Evolutionary conservation across 352 stramenopile species (phyloP).

Genomic region (Phytopythium mirpurense): DNA sequence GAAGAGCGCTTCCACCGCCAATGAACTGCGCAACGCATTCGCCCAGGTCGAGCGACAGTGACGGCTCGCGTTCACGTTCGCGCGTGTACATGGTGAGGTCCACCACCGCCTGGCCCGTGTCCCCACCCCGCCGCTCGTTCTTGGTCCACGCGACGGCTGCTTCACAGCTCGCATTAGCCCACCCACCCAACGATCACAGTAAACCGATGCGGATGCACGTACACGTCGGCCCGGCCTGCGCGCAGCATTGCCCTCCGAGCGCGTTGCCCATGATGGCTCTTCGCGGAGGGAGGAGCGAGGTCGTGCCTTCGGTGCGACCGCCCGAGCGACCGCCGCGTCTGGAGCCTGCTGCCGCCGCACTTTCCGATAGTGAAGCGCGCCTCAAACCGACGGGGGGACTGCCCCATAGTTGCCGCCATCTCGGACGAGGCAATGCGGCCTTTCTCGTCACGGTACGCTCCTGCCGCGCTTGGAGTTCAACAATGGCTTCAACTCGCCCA

Average conservation of each 20-base stretch:
- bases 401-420: not conserved
- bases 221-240: constrained; percentile 26
- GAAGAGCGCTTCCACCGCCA: not conserved
- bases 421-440: not conserved
- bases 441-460: constrained; percentile 3
- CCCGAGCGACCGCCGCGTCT: not conserved
- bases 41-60: constrained; percentile 16
- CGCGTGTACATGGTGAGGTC: constrained; percentile 6
- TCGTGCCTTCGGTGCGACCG: not conserved
- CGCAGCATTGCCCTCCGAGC: constrained; percentile 17
- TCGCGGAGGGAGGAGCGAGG: not conserved
- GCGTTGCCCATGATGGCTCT: constrained; percentile 7
- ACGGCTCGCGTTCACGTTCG: constrained; percentile 13
- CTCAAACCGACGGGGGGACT: not conserved
- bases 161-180: not conserved
- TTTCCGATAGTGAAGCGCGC: not conserved
- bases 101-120: not conserved
- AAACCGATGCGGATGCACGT: not conserved
- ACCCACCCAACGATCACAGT: not conserved
- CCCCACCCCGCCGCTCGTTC: constrained; percentile 4
- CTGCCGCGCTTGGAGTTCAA: not conserved
- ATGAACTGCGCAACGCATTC: constrained; percentile 18
- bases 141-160: constrained; percentile 24
- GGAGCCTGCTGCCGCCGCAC: not conserved
- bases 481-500: too few species aligned